Evolutionary conservation across 2,329 filamentous ascomycete species (phyloP).

Genomic region (Berkeleyomyces basicola): DNA sequence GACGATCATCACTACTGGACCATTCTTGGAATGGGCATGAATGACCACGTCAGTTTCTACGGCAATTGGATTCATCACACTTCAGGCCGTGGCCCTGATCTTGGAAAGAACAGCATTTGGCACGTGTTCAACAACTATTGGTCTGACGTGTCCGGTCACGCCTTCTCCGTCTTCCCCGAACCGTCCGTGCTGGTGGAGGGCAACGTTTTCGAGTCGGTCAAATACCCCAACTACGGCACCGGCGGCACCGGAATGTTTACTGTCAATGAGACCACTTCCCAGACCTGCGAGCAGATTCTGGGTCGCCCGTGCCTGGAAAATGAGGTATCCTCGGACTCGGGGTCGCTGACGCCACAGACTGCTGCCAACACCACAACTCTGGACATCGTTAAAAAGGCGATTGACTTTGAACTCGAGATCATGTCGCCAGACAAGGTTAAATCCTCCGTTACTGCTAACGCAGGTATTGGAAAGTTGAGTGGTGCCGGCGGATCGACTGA

Average conservation of each 20-base stretch:
- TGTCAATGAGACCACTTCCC: conserved; percentile 17
- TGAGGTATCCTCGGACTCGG: conserved; percentile 11
- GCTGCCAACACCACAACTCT: conserved; percentile 14
- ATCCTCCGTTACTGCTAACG: conserved; percentile 15
- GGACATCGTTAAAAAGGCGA: conserved; percentile 15
- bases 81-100: conserved; percentile 25
- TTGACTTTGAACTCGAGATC: conserved; percentile 15
- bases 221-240: conserved; percentile 22
- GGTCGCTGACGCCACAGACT: conserved; percentile 12
- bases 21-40: conserved; percentile 24
- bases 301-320: conserved; percentile 19
- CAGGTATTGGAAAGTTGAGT: conserved; percentile 16
- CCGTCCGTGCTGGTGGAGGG: conserved; percentile 26
- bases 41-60: conserved; percentile 26
- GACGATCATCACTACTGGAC: conserved; percentile 32
- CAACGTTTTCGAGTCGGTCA: conserved; percentile 28
- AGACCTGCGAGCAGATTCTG: conserved; percentile 12
- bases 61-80: conserved; percentile 30
- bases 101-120: not conserved
- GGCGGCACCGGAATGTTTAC: conserved; percentile 17
- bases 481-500: not conserved
- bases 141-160: conserved; percentile 26
- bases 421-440: conserved; percentile 15
- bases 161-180: conserved; percentile 25
- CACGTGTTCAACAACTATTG: conserved; percentile 31